Percentiles rank a stretch among this genome's conserved stretches.
These are phyloP conservation scores for Corymbia citriodora DNA, from an alignment of 441 rosid species.

Conservation along the genomic window DNA sequence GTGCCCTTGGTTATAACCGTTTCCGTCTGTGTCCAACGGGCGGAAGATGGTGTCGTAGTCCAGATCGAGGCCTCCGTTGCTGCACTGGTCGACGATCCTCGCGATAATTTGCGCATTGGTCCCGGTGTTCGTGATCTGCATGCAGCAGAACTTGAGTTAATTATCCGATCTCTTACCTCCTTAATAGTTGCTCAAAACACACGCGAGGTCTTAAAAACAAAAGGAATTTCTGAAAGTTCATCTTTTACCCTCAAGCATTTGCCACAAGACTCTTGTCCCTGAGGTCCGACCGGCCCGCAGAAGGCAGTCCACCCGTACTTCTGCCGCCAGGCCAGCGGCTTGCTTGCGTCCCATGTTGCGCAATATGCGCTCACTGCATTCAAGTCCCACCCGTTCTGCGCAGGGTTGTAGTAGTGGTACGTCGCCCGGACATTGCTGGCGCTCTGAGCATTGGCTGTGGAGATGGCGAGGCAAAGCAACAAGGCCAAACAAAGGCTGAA, in stretches of 20 bases:
- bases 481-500: neutral
- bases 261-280: neutral
- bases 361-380: neutral
- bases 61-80: neutral
- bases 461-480: neutral
- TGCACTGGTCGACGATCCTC: neutral
- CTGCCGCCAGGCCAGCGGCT: neutral
- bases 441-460: neutral
- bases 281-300: neutral
- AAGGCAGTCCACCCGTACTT: neutral
- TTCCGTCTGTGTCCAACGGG: neutral
- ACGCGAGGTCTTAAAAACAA: neutral
- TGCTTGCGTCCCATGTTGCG: neutral
- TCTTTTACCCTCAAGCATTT: neutral
- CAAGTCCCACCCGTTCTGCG: neutral
- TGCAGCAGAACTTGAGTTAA: neutral
- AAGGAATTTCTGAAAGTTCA: neutral
- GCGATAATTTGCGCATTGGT: neutral
- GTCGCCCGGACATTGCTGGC: neutral
- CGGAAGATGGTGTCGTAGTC: neutral
- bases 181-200: neutral
- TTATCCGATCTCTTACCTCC: neutral
- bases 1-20: neutral
- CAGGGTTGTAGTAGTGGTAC: neutral
- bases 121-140: neutral